Percentiles rank a stretch among this genome's conserved stretches.
phyloP scores from a whole-genome alignment of 345 rosid species.

The Rubroshorea leprosula region DNA sequence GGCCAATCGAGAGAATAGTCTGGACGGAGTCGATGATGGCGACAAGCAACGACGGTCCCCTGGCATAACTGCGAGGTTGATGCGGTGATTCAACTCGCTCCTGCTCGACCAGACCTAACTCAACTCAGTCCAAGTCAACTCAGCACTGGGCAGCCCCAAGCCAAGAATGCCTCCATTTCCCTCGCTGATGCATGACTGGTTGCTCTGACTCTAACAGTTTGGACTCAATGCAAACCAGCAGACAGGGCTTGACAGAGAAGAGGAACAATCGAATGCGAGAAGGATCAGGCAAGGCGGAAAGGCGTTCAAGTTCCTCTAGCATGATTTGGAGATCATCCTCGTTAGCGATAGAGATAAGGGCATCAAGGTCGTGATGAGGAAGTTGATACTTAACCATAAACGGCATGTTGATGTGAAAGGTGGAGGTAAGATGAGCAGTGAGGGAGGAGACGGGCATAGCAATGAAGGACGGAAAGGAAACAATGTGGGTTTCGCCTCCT shows the following conservation, averaged over 20 bases:
- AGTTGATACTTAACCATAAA: slow-evolving; percentile 56
- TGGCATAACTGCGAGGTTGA: slow-evolving; percentile 82
- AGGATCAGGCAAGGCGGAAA: slow-evolving; percentile 18
- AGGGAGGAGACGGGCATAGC: slow-evolving; percentile 19
- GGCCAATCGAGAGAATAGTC: slow-evolving; percentile 18
- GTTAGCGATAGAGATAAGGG: slow-evolving; percentile 50
- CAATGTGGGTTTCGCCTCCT: slow-evolving; percentile 62
- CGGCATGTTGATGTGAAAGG: slow-evolving; percentile 28
- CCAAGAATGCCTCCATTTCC: background rate
- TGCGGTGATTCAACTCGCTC: slow-evolving; percentile 56
- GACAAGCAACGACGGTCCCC: slow-evolving; percentile 62
- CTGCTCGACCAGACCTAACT: slow-evolving; percentile 8
- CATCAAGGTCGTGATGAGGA: slow-evolving; percentile 56
- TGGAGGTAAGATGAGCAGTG: slow-evolving; percentile 28
- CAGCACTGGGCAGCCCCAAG: background rate
- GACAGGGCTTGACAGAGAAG: slow-evolving; percentile 28
- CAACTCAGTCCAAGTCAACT: background rate
- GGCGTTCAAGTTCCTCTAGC: slow-evolving; percentile 53
- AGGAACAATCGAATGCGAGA: slow-evolving; percentile 46
- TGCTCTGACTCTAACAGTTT: background rate
- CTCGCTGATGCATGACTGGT: too few relatives aligned
- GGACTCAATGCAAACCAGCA: background rate
- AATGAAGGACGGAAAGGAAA: slow-evolving; percentile 33
- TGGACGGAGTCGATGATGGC: slow-evolving; percentile 26
- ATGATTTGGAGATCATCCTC: slow-evolving; percentile 66